Base-by-base conservation (phyloP, 2,329 filamentous ascomycete genomes). In the Fusarium sp. region DNA sequence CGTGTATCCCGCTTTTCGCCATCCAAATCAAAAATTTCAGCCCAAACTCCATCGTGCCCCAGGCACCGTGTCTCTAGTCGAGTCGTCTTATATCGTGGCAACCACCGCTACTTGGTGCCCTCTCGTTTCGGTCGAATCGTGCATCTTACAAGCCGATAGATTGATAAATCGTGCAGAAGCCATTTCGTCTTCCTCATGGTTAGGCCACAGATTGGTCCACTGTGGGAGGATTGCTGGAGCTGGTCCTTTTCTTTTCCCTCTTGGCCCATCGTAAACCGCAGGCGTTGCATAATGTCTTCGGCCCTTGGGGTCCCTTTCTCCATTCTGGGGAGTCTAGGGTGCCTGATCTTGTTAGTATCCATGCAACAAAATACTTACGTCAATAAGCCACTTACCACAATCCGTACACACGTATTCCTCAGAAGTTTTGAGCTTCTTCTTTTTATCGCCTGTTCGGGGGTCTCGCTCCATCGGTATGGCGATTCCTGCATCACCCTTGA, bases 401-500 rank as follows among this genome's bases (percentile, higher is more conserved):
- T 98, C 95, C 2, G 93, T 95, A 81, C 95, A 98, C 40, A 97
- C 93, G 78, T 98, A 98, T 84, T 98, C 95, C 78, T 97, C 90
- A 3, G 88, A 87, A 27, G 89, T 86, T 80, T 97, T 97, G 49
- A 93, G 84, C 80, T 97, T 97, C 85, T 92, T 93, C 85, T 97
- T 97, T 81, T 97, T 95, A 67, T 94, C 92, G 1, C 88, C 90
- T 15, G 86, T 86, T 52, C 91, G 85, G 17, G 88, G 86, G 64
- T 96, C 93, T 69, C 94, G 90, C 71, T 97, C 94, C 37, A 92
- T 83, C 1, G 93, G 90, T 55, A 97, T 96, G 11, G 92, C 92
- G 67, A 97, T 95, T 53, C 94, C 94, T 12, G 90, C 93, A 78
- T 97, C 94, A 56, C 93, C 95, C 73, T 93, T 90, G 75, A 97